Conservation (phyloP, 805 yeast genomes). For the Lipomyces chichibuensis region DNA sequence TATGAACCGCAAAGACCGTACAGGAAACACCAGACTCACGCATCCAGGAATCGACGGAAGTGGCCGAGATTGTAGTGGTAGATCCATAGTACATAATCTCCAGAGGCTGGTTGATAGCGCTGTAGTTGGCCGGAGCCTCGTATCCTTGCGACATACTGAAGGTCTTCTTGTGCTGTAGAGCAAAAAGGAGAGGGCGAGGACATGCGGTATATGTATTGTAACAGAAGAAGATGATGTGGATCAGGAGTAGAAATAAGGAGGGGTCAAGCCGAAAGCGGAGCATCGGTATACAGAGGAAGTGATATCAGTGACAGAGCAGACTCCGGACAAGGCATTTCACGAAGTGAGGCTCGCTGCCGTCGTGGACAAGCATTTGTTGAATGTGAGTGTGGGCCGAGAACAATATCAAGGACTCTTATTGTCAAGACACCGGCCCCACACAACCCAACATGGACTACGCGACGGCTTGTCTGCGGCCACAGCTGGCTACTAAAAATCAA, state of each 20-base stretch:
- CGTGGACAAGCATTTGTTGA: background rate
- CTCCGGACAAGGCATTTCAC: background rate
- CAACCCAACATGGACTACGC: background rate
- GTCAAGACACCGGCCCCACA: background rate
- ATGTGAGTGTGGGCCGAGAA: background rate
- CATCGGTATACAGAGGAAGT: background rate
- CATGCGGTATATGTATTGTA: background rate
- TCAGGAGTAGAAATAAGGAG: background rate
- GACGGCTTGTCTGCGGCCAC: background rate
- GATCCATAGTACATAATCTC: slow-evolving; percentile 14
- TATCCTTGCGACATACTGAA: background rate
- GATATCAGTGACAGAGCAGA: background rate
- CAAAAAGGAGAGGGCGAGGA: background rate
- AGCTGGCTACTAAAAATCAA: background rate
- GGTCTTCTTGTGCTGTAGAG: background rate
- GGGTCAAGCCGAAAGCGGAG: background rate
- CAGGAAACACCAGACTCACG: slow-evolving; percentile 8
- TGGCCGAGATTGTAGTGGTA: slow-evolving; percentile 3
- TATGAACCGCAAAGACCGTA: slow-evolving; percentile 33
- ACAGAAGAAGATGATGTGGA: background rate
- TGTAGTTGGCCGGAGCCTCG: slow-evolving; percentile 5
- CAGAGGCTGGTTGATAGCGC: slow-evolving; percentile 29
- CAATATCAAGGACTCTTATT: background rate
- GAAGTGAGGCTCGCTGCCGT: background rate
- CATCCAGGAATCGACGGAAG: slow-evolving; percentile 25